Percentiles rank a stretch among this genome's conserved stretches.
Evolutionary conservation across 23 red algal species (phyloP).

Genomic region (Agarophyton chilense): DNA sequence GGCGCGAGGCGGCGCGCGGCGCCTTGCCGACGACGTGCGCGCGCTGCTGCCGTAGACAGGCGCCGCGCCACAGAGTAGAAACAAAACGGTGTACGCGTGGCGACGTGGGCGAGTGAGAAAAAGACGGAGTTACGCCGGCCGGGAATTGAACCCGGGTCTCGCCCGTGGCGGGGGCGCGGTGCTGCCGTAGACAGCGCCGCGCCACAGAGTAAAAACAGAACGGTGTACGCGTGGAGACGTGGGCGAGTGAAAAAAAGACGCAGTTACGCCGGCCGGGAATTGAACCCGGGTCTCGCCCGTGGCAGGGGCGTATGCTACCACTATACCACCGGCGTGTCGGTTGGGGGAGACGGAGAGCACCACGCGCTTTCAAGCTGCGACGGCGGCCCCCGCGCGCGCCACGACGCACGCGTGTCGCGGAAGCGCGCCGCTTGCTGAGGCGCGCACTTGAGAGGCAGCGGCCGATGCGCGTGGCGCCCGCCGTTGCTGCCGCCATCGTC

Average conservation of each 20-base stretch:
- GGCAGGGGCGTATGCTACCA: constrained; percentile 83
- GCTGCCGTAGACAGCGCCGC: too few relatives aligned
- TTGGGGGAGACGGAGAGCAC: too few relatives aligned
- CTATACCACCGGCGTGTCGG: constrained; percentile 73
- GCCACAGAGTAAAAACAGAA: too few relatives aligned
- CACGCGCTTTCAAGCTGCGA: too few relatives aligned
- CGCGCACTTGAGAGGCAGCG: neutral
- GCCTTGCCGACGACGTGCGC: neutral
- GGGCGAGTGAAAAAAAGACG: neutral
- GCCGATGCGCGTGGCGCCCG: neutral
- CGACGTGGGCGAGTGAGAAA: too few relatives aligned
- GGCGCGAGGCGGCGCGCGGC: neutral
- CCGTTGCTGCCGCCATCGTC: neutral
- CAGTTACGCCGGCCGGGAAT: constrained; percentile 71
- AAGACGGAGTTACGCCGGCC: constrained; percentile 39
- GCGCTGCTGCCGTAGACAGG: neutral
- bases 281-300: constrained; percentile 82
- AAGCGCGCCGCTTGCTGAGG: too few relatives aligned
- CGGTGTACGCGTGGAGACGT: too few relatives aligned
- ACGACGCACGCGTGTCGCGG: too few relatives aligned
- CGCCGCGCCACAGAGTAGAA: too few relatives aligned
- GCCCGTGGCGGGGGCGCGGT: constrained; percentile 75
- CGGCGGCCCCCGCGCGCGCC: too few relatives aligned
- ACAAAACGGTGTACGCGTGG: too few relatives aligned
- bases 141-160: constrained; percentile 84